Conservation (phyloP, 225 moss, liverwort and hornwort species). For the Physcomitrellopsis africana region DNA sequence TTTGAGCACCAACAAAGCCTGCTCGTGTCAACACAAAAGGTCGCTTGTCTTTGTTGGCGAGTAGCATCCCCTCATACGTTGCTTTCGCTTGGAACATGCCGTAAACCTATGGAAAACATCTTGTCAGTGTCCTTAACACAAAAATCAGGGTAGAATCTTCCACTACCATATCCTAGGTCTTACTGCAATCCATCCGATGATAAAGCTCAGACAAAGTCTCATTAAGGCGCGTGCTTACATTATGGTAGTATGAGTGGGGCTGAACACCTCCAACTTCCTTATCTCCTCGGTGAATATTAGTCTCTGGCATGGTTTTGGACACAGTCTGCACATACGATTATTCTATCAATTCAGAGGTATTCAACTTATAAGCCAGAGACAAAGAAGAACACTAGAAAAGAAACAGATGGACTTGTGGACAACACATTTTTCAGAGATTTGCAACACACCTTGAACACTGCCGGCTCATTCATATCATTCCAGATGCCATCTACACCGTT, state of each 20-base stretch:
- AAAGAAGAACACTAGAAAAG: background rate
- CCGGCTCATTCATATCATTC: constrained; percentile 98
- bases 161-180: background rate
- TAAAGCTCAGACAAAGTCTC: background rate
- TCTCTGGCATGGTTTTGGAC: constrained; percentile 89
- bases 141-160: background rate
- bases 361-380: background rate
- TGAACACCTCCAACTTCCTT: constrained; percentile 76
- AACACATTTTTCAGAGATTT: no score
- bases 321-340: constrained; percentile 50
- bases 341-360: background rate
- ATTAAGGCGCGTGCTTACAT: constrained; percentile 49
- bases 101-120: constrained; percentile 60
- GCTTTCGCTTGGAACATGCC: constrained; percentile 88
- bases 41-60: constrained; percentile 67
- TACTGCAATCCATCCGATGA: background rate
- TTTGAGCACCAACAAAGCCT: constrained; percentile 73
- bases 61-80: constrained; percentile 80
- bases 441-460: constrained; percentile 53
- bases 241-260: constrained; percentile 76
- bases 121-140: constrained; percentile 16
- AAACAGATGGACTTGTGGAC: no score
- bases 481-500: constrained; percentile 87
- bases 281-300: constrained; percentile 80
- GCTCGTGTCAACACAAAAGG: constrained; percentile 93